These are phyloP conservation scores for Phytophthora pseudosyringae DNA, from an alignment of 352 stramenopile genomes.

Conservation along the genomic window DNA sequence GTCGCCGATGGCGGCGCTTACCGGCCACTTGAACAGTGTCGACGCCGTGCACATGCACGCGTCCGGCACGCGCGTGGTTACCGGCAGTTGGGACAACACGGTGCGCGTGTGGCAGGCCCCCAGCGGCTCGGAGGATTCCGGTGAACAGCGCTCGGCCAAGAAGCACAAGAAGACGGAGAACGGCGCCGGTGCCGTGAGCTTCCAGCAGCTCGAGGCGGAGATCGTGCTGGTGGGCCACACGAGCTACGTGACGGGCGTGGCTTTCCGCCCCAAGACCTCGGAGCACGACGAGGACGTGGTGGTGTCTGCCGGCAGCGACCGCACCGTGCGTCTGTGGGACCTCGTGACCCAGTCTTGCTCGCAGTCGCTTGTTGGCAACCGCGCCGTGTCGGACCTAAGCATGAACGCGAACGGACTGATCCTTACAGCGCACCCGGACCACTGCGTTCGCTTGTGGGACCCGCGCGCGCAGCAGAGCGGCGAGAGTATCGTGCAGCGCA, in stretches of 20 bases:
- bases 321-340: conserved; percentile 83
- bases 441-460: conserved; percentile 86
- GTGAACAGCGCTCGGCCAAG: conserved; percentile 56
- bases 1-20: conserved; percentile 57
- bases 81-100: conserved; percentile 87
- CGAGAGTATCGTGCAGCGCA: conserved; percentile 78
- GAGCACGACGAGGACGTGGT: conserved; percentile 55
- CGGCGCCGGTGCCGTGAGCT: conserved; percentile 48
- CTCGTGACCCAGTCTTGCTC: conserved; percentile 72
- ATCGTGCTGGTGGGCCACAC: conserved; percentile 83
- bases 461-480: conserved; percentile 68
- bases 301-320: conserved; percentile 73
- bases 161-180: conserved; percentile 72
- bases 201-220: conserved; percentile 75
- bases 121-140: conserved; percentile 18
- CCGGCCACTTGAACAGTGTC: conserved; percentile 85
- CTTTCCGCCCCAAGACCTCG: conserved; percentile 61
- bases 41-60: conserved; percentile 56
- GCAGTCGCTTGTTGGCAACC: conserved; percentile 79
- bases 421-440: conserved; percentile 81
- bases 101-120: conserved; percentile 73
- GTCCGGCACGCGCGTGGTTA: conserved; percentile 55
- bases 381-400: conserved; percentile 76
- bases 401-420: conserved; percentile 69
- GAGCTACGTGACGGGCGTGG: conserved; percentile 75